These are phyloP conservation scores for Zygosaccharomyces lentus DNA, from an alignment of 805 yeast species.

Conservation along the genomic window DNA sequence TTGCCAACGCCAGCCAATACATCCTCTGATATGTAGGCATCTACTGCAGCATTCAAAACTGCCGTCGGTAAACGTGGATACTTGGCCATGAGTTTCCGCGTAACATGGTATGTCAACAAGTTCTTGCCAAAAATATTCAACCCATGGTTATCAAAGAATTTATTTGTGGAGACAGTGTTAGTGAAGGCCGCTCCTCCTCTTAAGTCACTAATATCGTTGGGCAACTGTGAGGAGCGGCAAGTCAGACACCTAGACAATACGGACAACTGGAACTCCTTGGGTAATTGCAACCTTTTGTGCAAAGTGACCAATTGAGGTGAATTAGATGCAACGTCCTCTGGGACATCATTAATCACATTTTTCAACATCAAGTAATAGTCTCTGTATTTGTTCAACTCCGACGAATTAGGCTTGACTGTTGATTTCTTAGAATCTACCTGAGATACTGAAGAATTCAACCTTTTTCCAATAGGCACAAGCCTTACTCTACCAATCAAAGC, in stretches of 20 bases:
- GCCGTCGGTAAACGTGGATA: constrained; percentile 89
- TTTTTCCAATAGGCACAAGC: neutral
- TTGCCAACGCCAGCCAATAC: constrained; percentile 64
- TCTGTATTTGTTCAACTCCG: constrained; percentile 25
- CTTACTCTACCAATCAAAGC: constrained; percentile 1
- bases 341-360: constrained; percentile 20
- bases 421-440: neutral
- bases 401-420: constrained; percentile 3
- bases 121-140: constrained; percentile 79
- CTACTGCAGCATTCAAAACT: constrained; percentile 69
- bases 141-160: constrained; percentile 68
- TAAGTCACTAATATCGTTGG: constrained; percentile 15
- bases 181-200: constrained; percentile 19
- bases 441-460: neutral
- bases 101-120: constrained; percentile 66
- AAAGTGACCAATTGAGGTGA: constrained; percentile 75
- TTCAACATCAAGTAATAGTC: constrained; percentile 24
- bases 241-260: constrained; percentile 80
- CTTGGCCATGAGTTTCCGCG: constrained; percentile 65
- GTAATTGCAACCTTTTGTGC: constrained; percentile 69
- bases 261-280: constrained; percentile 51
- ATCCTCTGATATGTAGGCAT: constrained; percentile 65
- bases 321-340: constrained; percentile 50
- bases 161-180: constrained; percentile 36
- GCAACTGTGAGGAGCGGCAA: constrained; percentile 42